Evolutionary conservation across 1,139 yeast genomes (phyloP).

Genomic region (Nakaseomyces glabratus): DNA sequence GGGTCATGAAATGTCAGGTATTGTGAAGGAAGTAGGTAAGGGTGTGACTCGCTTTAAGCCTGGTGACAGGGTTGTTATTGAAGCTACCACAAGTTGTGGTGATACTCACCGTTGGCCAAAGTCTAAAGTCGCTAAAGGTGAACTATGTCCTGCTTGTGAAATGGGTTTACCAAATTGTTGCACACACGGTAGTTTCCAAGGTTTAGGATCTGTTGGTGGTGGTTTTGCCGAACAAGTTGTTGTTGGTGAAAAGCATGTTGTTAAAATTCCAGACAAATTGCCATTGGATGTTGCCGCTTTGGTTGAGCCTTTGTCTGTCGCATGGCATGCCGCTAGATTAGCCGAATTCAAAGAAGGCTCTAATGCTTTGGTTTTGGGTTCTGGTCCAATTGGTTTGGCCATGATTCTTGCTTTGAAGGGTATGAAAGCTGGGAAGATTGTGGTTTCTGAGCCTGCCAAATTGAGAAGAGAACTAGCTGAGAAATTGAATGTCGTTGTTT

Average conservation of each 20-base stretch:
- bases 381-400: conserved; percentile 47
- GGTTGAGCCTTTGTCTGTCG: conserved; percentile 44
- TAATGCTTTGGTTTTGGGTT: conserved; percentile 42
- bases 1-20: conserved; percentile 52
- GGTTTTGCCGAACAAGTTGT: conserved; percentile 40
- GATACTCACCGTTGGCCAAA: conserved; percentile 28
- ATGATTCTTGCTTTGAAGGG: conserved; percentile 41
- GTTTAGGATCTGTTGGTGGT: conserved; percentile 40
- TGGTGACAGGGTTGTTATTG: conserved; percentile 41
- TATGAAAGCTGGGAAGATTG: conserved; percentile 35
- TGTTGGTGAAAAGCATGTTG: conserved; percentile 34
- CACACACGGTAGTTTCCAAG: conserved; percentile 37
- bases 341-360: conserved; percentile 35
- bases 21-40: conserved; percentile 33
- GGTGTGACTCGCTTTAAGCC: conserved; percentile 30
- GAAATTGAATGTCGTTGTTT: conserved; percentile 38
- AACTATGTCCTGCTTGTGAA: conserved; percentile 37
- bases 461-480: conserved; percentile 38
- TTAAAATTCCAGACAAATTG: conserved; percentile 38
- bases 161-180: conserved; percentile 43
- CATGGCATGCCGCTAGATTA: conserved; percentile 45
- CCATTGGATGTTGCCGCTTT: conserved; percentile 42
- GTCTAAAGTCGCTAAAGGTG: conserved; percentile 15
- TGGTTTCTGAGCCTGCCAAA: conserved; percentile 46
- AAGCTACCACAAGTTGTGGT: conserved; percentile 45